These are phyloP conservation scores for Daldinia vernicosa DNA, from an alignment of 495 filamentous ascomycete genomes.

Conservation along the genomic window DNA sequence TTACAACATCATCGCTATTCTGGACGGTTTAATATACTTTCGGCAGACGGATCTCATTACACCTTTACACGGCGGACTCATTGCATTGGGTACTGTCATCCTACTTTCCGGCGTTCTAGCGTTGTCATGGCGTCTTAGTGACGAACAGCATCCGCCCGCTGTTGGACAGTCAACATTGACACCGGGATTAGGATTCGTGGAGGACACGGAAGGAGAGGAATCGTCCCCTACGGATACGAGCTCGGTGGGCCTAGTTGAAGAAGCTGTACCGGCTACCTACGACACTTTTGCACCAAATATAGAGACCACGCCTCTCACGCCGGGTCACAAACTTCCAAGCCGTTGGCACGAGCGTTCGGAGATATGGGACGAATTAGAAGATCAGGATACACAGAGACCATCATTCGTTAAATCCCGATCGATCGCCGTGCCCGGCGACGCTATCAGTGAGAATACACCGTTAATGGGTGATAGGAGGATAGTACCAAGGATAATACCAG, in stretches of 20 bases:
- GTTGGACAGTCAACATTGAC: conserved; percentile 69
- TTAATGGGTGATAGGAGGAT: conserved; percentile 40
- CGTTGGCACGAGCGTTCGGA: conserved; percentile 67
- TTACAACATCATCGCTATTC: conserved; percentile 98
- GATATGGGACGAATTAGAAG: conserved; percentile 73
- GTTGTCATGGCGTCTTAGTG: conserved; percentile 90
- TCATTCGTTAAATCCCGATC: conserved; percentile 49
- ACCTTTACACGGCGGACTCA: conserved; percentile 78
- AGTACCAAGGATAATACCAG: conserved; percentile 38
- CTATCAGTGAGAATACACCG: conserved; percentile 42
- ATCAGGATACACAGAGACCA: conserved; percentile 57
- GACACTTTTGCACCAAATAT: conserved; percentile 57
- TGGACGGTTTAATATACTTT: conserved; percentile 98
- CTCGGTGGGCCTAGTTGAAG: conserved; percentile 50
- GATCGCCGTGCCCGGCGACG: conserved; percentile 47
- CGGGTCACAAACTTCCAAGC: conserved; percentile 46
- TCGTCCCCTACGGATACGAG: conserved; percentile 58
- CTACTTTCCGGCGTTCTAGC: conserved; percentile 88
- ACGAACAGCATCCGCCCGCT: conserved; percentile 67
- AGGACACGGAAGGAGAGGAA: conserved; percentile 68
- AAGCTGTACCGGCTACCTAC: conserved; percentile 50
- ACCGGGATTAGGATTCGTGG: conserved; percentile 75
- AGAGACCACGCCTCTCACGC: conserved; percentile 43
- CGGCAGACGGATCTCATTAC: conserved; percentile 82
- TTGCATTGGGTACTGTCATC: conserved; percentile 86